Evolutionary conservation across 805 yeast genomes (phyloP), one percentile per base, ranked within the genome.

Genomic region (Ogataea zsoltii): DNA sequence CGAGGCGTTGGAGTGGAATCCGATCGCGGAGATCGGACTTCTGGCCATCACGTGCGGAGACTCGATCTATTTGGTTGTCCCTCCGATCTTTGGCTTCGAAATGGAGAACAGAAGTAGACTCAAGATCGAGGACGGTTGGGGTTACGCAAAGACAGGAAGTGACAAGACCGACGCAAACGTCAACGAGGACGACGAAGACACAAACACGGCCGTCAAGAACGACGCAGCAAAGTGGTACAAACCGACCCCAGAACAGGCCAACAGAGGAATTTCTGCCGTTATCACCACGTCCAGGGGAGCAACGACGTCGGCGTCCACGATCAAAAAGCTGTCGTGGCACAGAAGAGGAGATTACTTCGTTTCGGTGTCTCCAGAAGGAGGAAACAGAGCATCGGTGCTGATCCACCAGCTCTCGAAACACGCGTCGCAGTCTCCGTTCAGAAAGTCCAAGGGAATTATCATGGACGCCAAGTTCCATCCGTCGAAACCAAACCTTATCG

Each of bases 381-480:
- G 87, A 44, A 83, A 89, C 62, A 58, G 57, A 31, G 79, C 91
- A 10, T 84, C 98, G 6, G 96, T 94, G 33, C 74, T 94, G 50
- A 89, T 94, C 53, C 99, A 94, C 69, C 98, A 94, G 72, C 70
- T 94, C 40, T 89, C 97, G 3, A 89, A 89, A 68, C 98, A 94
- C 70, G 76, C 85, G 49, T 85, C 98, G 14, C 99, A 94, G 71
- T 87, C 96, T 10, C 99, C 99, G 49, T 94, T 94, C 80, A 78
- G 82, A 56, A 88, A 88, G 67, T 80, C 96, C 29, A 88, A 88
- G 71, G 99, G 99, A 55, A 85, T 92, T 51, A 84, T 91, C 37
- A 90, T 90, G 84, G 96, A 90, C 65, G 97, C 96, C 51, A 86
- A 85, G 67, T 94, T 94, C 82, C 99, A 94, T 68, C 99, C 99